These are phyloP conservation scores for Suhomyces terraborum DNA, from an alignment of 1,139 yeast species.

Conservation along the genomic window DNA sequence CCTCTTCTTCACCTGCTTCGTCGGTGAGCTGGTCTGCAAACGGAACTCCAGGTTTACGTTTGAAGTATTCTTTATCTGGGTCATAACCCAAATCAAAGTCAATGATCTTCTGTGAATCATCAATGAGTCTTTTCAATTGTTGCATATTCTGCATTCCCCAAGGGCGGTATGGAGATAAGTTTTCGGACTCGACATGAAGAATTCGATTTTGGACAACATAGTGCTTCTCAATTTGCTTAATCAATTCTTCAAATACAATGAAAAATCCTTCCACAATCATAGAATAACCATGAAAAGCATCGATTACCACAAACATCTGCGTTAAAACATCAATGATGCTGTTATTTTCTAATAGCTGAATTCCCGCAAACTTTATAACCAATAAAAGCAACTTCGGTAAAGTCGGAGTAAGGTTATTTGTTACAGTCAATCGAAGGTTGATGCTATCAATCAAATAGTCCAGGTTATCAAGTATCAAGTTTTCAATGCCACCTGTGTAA, in stretches of 20 bases:
- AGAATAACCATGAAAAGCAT: conserved; percentile 80
- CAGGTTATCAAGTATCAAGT: conserved; percentile 62
- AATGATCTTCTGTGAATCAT: conserved; percentile 37
- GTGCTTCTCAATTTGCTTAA: conserved; percentile 50
- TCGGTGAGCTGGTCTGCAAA: conserved; percentile 35
- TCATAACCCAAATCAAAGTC: conserved; percentile 36
- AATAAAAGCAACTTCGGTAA: conserved; percentile 71
- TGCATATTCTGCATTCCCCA: conserved; percentile 54
- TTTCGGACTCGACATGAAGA: conserved; percentile 15
- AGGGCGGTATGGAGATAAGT: conserved; percentile 40
- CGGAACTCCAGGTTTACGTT: conserved; percentile 35
- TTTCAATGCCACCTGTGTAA: conserved; percentile 57
- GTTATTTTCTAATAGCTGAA: conserved; percentile 51
- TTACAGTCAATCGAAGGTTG: conserved; percentile 65
- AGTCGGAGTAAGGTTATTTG: conserved; percentile 67
- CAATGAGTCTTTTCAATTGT: conserved; percentile 44
- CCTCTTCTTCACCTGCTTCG: conserved; percentile 46
- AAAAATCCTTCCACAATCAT: conserved; percentile 74
- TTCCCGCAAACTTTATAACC: conserved; percentile 69
- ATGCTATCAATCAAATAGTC: conserved; percentile 82
- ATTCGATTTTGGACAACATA: conserved; percentile 29
- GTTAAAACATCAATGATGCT: conserved; percentile 72
- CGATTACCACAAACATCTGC: conserved; percentile 74
- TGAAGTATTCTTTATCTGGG: conserved; percentile 37
- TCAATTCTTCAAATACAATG: conserved; percentile 65